These are phyloP conservation scores for Knoxdaviesia capensis DNA, from an alignment of 2,329 filamentous ascomycete species.

Conservation along the genomic window DNA sequence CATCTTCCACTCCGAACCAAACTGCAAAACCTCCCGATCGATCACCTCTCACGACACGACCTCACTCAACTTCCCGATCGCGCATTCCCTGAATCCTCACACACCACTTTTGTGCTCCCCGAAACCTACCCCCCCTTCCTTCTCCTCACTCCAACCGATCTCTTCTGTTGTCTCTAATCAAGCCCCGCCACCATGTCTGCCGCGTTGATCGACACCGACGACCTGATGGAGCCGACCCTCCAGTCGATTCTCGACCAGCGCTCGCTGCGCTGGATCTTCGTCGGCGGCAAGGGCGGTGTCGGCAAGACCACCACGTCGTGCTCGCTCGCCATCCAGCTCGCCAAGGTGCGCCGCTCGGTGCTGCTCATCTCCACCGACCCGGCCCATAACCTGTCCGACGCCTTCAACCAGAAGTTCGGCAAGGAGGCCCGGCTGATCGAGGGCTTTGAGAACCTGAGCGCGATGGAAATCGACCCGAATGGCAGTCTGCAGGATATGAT, in stretches of 20 bases:
- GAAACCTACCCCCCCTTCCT: no score
- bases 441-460: conserved; percentile 82
- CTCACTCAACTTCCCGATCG: no score
- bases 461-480: conserved; percentile 98
- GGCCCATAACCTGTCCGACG: conserved; percentile 93
- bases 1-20: no score
- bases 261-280: conserved; percentile 94
- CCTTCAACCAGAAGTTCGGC: conserved; percentile 97
- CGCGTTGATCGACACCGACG: conserved; percentile 28
- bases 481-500: conserved; percentile 92
- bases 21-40: no score
- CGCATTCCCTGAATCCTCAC: no score
- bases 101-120: no score
- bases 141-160: neutral
- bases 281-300: conserved; percentile 93
- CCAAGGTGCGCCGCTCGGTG: conserved; percentile 83
- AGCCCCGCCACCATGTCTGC: conserved; percentile 16
- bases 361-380: conserved; percentile 97
- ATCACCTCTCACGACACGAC: no score
- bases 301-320: conserved; percentile 99
- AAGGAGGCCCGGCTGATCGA: conserved; percentile 90
- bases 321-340: conserved; percentile 92
- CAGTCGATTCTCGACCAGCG: conserved; percentile 91
- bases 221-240: conserved; percentile 75
- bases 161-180: neutral